These are phyloP conservation scores for Solanum aculeatissimum DNA, from an alignment of 305 asterid species.

Conservation along the genomic window DNA sequence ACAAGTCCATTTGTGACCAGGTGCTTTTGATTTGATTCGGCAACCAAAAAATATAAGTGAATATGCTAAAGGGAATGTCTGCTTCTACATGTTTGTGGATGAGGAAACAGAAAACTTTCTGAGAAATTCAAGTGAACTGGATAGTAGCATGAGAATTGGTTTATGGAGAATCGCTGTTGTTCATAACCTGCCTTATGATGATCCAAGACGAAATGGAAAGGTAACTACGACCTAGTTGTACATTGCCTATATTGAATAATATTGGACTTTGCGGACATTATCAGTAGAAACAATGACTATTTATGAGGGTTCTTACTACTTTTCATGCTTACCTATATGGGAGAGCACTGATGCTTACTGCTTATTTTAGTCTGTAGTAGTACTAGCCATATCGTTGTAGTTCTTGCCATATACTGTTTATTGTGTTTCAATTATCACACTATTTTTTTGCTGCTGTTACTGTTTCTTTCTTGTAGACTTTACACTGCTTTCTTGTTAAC, in stretches of 20 bases:
- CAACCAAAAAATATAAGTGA: slow-evolving; percentile 73
- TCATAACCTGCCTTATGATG: slow-evolving; percentile 64
- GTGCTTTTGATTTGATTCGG: slow-evolving; percentile 70
- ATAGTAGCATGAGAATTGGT: slow-evolving; percentile 49
- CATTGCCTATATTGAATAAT: background rate
- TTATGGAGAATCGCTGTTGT: slow-evolving; percentile 71
- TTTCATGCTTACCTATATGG: background rate
- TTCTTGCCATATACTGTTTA: too few species aligned
- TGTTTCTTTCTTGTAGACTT: too few species aligned
- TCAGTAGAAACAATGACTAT: background rate
- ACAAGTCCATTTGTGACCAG: slow-evolving; percentile 24
- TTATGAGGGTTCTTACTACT: background rate
- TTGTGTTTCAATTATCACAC: too few species aligned
- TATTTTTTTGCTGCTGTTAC: too few species aligned
- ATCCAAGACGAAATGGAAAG: slow-evolving; percentile 88
- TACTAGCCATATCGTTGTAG: too few species aligned
- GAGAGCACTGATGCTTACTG: background rate
- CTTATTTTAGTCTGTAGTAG: too few species aligned
- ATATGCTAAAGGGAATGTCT: slow-evolving; percentile 40
- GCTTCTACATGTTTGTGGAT: slow-evolving; percentile 87
- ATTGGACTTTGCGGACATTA: background rate
- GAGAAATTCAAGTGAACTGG: slow-evolving; percentile 50
- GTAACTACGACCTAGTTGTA: slow-evolving; percentile 17
- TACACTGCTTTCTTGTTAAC: too few species aligned
- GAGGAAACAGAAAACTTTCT: slow-evolving; percentile 50